These are phyloP conservation scores for Anethum foeniculum DNA, from an alignment of 140 eudicot species.

Conservation along the genomic window DNA sequence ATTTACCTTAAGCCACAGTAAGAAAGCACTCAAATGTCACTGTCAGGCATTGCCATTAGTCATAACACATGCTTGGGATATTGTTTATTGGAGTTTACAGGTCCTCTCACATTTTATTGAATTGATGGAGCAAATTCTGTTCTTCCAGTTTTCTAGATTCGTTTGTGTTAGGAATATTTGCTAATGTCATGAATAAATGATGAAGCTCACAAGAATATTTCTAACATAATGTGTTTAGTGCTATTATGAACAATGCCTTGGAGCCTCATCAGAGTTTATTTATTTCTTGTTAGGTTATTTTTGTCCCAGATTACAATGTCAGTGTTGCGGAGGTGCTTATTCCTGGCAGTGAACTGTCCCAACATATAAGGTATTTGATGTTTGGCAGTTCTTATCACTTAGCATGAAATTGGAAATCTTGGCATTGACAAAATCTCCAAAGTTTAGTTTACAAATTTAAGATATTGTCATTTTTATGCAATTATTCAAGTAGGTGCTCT, in stretches of 20 bases:
- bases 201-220: not conserved
- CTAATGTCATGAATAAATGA: not conserved
- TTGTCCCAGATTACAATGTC: conserved; percentile 96
- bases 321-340: conserved; percentile 91
- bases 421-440: not conserved
- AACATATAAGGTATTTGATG: conserved; percentile 67
- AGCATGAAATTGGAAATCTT: not conserved
- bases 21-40: conserved; percentile 3
- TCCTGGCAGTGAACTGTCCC: conserved; percentile 91
- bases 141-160: not conserved
- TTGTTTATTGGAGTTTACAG: not conserved
- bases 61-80: not conserved
- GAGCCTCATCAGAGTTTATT: not conserved
- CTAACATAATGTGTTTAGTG: not conserved
- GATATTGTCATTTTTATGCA: not conserved
- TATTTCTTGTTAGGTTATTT: conserved; percentile 53
- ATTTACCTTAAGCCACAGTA: not conserved
- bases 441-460: not conserved
- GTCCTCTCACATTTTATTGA: not conserved
- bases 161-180: not conserved
- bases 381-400: not conserved
- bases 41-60: not conserved
- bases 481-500: not conserved
- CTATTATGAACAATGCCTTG: not conserved
- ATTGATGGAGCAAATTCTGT: not conserved